Evolutionary conservation across 805 yeast species (phyloP).

Genomic region (Barnettozyma populi): DNA sequence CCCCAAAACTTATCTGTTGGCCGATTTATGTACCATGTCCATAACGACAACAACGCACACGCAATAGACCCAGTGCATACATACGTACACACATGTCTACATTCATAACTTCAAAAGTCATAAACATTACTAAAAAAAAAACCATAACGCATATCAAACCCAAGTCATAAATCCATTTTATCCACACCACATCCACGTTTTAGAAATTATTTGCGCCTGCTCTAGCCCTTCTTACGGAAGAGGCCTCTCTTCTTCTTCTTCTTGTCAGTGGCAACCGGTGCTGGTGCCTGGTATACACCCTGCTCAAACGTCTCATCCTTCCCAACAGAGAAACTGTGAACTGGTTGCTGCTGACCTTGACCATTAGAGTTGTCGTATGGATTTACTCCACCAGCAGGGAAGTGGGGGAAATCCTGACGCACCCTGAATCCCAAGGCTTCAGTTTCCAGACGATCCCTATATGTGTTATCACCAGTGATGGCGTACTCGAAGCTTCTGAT

Average conservation of each 20-base stretch:
- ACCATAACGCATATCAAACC: neutral
- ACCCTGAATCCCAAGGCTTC: slow-evolving; percentile 79
- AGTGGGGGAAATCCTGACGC: slow-evolving; percentile 65
- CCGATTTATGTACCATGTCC: too few relatives aligned
- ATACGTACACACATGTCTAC: too few relatives aligned
- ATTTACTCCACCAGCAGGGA: slow-evolving; percentile 34
- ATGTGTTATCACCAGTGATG: slow-evolving; percentile 79
- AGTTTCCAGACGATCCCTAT: slow-evolving; percentile 78
- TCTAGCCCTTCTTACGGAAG: slow-evolving; percentile 62
- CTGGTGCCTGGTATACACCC: slow-evolving; percentile 56
- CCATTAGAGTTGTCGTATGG: slow-evolving; percentile 29
- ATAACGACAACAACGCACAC: too few relatives aligned
- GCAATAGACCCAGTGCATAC: too few relatives aligned
- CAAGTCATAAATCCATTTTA: neutral
- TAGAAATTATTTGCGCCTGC: neutral
- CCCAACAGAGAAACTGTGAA: slow-evolving; percentile 24
- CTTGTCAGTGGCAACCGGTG: slow-evolving; percentile 29
- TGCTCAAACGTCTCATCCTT: slow-evolving; percentile 43
- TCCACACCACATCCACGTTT: neutral
- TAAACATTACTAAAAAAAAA: neutral
- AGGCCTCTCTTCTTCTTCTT: slow-evolving; percentile 76
- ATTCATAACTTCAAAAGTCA: neutral
- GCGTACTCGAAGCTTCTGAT: slow-evolving; percentile 91
- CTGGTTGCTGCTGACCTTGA: slow-evolving; percentile 23
- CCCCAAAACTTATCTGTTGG: too few relatives aligned